Evolutionary conservation across 2,329 filamentous ascomycete species (phyloP).

Genomic region (Coniochaeta prunicola): DNA sequence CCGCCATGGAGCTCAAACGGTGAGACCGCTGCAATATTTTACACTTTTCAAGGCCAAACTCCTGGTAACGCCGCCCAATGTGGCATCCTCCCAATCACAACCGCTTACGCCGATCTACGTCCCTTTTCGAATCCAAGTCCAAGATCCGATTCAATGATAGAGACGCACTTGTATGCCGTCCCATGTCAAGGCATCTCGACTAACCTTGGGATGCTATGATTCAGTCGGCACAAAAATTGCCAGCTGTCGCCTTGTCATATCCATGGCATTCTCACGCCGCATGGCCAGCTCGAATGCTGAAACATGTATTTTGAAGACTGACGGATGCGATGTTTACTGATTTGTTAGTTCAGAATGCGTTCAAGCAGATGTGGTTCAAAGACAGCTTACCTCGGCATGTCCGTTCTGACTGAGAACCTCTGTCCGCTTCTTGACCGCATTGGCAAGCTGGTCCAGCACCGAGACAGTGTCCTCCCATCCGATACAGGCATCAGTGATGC

Average conservation of each 20-base stretch:
- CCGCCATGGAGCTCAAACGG: not conserved
- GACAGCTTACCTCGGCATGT: conserved; percentile 6
- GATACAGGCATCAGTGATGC: conserved; percentile 97
- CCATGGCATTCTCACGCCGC: no score
- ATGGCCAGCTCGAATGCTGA: no score
- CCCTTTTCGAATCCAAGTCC: not conserved
- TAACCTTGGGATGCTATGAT: no score
- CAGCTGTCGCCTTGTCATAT: no score
- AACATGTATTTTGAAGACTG: not conserved
- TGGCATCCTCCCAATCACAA: not conserved
- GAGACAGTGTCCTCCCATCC: conserved; percentile 83
- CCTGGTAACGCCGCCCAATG: not conserved
- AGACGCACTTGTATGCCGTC: not conserved
- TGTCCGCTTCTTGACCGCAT: conserved; percentile 70
- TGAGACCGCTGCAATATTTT: not conserved
- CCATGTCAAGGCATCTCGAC: no score
- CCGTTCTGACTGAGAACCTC: conserved; percentile 28
- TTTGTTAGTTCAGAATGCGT: not conserved
- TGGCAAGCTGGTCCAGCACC: conserved; percentile 70
- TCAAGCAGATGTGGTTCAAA: not conserved
- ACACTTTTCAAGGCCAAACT: not conserved
- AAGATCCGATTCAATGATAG: not conserved
- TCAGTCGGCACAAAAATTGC: no score
- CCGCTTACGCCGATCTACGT: not conserved
- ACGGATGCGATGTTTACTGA: not conserved